A percentile compares a stretch with the other conserved stretches of the same genome.
phyloP scores from a whole-genome alignment of 1,139 yeast species.

The Casaregolazyma lundiana region DNA sequence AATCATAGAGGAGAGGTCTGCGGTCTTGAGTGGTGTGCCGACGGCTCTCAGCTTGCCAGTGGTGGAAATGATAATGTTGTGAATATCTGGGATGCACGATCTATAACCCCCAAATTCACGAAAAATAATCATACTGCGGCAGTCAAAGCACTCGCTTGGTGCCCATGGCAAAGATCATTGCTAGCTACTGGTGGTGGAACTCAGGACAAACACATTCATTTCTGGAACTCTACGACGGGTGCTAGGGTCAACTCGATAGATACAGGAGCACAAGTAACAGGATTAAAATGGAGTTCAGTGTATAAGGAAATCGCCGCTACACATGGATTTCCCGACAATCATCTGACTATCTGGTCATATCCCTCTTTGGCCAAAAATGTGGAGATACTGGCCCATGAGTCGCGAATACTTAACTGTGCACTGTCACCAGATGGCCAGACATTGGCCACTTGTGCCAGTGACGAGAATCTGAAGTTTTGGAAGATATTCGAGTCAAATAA shows the following conservation, averaged over 20 bases:
- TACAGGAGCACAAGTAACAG: constrained; percentile 90
- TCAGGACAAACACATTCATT: constrained; percentile 81
- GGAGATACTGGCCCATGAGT: constrained; percentile 86
- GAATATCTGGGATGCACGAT: constrained; percentile 90
- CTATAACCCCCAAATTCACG: constrained; percentile 64
- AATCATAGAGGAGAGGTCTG: constrained; percentile 88
- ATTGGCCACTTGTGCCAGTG: constrained; percentile 92
- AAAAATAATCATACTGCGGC: constrained; percentile 88
- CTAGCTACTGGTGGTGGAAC: constrained; percentile 98
- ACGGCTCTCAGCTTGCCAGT: constrained; percentile 80
- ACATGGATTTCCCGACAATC: constrained; percentile 89
- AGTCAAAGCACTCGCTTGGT: constrained; percentile 93
- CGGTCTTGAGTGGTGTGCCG: constrained; percentile 81
- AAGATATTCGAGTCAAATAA: constrained; percentile 67
- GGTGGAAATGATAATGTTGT: constrained; percentile 96
- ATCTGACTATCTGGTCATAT: constrained; percentile 77
- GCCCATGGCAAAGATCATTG: constrained; percentile 78
- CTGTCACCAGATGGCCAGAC: constrained; percentile 88
- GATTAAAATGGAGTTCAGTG: constrained; percentile 82
- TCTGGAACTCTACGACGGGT: constrained; percentile 95
- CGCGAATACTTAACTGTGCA: constrained; percentile 78
- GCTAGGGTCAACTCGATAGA: constrained; percentile 80
- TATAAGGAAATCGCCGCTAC: constrained; percentile 87
- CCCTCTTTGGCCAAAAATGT: constrained; percentile 87
- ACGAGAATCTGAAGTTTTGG: constrained; percentile 95